These are phyloP conservation scores for Boletus insuetus DNA, from an alignment of 768 basidiomycete genomes.

Conservation along the genomic window DNA sequence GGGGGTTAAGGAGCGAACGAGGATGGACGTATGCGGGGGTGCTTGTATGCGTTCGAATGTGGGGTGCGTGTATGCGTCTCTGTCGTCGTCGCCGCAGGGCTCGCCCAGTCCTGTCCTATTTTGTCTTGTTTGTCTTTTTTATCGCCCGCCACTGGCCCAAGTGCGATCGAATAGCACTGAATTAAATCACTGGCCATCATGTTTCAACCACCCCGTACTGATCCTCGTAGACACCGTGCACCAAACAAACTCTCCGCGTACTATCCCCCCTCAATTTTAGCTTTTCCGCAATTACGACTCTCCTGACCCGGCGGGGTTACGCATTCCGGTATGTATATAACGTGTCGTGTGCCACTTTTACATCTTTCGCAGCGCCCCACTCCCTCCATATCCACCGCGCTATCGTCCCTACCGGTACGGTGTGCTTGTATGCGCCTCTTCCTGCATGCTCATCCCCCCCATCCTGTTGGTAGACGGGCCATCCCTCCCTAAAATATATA, in stretches of 20 bases:
- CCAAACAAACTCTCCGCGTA: not conserved
- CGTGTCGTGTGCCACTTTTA: constrained; percentile 23
- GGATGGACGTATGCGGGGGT: not conserved
- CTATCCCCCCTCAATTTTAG: constrained; percentile 11
- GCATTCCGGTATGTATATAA: constrained; percentile 20
- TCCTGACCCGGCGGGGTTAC: constrained; percentile 3
- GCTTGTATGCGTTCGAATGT: constrained; percentile 11
- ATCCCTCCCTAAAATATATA: not conserved
- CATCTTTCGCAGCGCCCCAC: not conserved
- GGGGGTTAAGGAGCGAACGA: not conserved
- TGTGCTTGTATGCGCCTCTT: not conserved
- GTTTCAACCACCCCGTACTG: not conserved
- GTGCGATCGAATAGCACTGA: no score
- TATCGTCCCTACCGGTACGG: not conserved
- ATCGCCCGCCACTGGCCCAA: constrained; percentile 1
- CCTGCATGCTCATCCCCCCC: not conserved
- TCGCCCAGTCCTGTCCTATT: constrained; percentile 19
- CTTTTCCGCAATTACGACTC: constrained; percentile 15
- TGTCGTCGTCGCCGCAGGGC: constrained; percentile 6
- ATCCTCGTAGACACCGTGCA: not conserved
- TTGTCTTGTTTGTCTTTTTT: constrained; percentile 34
- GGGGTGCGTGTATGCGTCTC: constrained; percentile 10
- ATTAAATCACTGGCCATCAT: not conserved
- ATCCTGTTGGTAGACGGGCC: not conserved
- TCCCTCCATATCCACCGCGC: no score